phyloP scores from a whole-genome alignment of 1,284 basidiomycete genomes.

The Trichosporon sp. region DNA sequence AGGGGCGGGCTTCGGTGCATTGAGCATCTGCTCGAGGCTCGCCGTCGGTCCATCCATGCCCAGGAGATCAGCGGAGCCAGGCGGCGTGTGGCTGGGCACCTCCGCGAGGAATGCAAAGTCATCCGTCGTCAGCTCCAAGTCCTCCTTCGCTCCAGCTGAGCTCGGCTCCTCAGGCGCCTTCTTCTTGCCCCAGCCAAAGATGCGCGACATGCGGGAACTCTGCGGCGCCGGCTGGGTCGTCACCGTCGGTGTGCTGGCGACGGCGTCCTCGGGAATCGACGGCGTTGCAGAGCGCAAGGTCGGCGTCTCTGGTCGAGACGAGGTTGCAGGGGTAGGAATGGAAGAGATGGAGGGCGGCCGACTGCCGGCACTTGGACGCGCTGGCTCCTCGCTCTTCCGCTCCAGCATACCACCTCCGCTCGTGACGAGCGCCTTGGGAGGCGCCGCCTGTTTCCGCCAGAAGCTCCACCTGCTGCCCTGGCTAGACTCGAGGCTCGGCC shows the following conservation, averaged over 20 bases:
- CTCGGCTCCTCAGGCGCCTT: constrained; percentile 19
- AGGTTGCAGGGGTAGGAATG: constrained; percentile 13
- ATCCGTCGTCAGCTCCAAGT: constrained; percentile 51
- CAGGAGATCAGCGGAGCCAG: constrained; percentile 47
- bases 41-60: constrained; percentile 41
- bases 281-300: constrained; percentile 25
- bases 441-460: constrained; percentile 45
- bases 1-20: constrained; percentile 31
- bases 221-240: constrained; percentile 4
- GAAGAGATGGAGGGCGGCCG: constrained; percentile 2
- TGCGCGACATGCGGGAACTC: constrained; percentile 53
- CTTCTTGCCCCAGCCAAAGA: constrained; percentile 29
- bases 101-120: constrained; percentile 56
- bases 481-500: constrained; percentile 29
- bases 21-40: constrained; percentile 43
- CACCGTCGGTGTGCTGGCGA: constrained; percentile 27
- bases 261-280: constrained; percentile 1
- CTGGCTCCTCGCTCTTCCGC: constrained; percentile 39
- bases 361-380: not conserved
- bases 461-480: constrained; percentile 47
- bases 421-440: constrained; percentile 48
- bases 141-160: constrained; percentile 29
- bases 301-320: not conserved
- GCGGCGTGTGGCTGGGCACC: constrained; percentile 45
- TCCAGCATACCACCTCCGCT: constrained; percentile 54